These are phyloP conservation scores for Austroboletus eburneus DNA, from an alignment of 768 basidiomycete genomes.

Conservation along the genomic window DNA sequence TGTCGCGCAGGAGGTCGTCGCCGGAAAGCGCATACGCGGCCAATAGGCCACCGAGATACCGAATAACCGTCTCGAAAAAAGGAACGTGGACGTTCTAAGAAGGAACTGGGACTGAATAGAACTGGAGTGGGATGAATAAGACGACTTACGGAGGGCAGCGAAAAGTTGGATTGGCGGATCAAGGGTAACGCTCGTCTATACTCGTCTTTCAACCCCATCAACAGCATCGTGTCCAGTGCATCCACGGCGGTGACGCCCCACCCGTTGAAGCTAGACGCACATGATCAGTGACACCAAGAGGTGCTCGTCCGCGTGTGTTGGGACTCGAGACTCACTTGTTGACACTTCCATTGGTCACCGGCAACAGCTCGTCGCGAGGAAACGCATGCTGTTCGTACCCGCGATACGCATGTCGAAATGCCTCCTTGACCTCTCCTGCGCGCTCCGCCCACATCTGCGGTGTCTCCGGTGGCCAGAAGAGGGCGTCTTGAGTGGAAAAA, in stretches of 20 bases:
- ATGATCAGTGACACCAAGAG: not conserved
- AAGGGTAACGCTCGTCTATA: constrained; percentile 58
- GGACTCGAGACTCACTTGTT: constrained; percentile 45
- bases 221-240: constrained; percentile 77
- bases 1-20: constrained; percentile 56
- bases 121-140: not conserved
- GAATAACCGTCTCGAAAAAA: constrained; percentile 83
- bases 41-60: constrained; percentile 84
- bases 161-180: constrained; percentile 47
- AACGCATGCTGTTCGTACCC: constrained; percentile 61
- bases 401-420: constrained; percentile 63
- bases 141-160: constrained; percentile 36
- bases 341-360: constrained; percentile 41
- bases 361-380: constrained; percentile 60
- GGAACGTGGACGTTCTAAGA: constrained; percentile 36
- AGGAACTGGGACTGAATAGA: not conserved
- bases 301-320: too few relatives aligned
- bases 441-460: constrained; percentile 45
- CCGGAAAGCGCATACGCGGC: constrained; percentile 76
- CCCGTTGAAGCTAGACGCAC: constrained; percentile 60
- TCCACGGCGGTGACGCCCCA: constrained; percentile 80
- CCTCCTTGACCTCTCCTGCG: constrained; percentile 53
- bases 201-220: constrained; percentile 74
- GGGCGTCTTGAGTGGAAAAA: not conserved
- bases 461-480: constrained; percentile 5